phyloP scores from a whole-genome alignment of 2,329 filamentous ascomycete species.

The Chrysoporthe deuterocubensis region DNA sequence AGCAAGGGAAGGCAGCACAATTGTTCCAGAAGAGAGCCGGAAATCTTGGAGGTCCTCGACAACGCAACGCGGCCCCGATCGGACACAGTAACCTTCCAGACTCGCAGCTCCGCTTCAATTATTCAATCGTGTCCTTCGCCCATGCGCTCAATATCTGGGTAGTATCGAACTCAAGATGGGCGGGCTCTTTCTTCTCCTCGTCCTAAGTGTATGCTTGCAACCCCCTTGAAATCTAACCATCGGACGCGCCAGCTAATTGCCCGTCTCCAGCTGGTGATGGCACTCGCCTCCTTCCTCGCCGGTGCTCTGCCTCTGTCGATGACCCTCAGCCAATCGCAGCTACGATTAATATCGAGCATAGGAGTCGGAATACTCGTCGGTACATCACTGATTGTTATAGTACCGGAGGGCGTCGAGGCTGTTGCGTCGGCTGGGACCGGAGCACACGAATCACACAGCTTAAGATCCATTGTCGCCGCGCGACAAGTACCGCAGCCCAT shows the following conservation, averaged over 20 bases:
- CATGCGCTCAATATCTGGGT: conserved; percentile 17
- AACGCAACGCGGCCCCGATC: not conserved
- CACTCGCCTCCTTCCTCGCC: conserved; percentile 76
- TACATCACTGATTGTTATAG: conserved; percentile 94
- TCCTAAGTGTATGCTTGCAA: conserved; percentile 38
- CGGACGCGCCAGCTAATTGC: conserved; percentile 31
- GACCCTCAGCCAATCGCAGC: conserved; percentile 81
- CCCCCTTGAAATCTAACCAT: conserved; percentile 17
- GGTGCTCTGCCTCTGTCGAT: conserved; percentile 90
- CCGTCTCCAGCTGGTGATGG: conserved; percentile 40
- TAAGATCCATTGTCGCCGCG: conserved; percentile 27
- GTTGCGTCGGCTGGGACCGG: conserved; percentile 65
- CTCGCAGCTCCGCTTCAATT: not conserved
- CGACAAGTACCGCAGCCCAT: conserved; percentile 10
- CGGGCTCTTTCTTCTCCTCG: conserved; percentile 41
- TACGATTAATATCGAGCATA: conserved; percentile 87
- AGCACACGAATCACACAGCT: conserved; percentile 42
- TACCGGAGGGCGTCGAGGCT: conserved; percentile 94
- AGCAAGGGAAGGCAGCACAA: not conserved
- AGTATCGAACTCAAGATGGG: conserved; percentile 32
- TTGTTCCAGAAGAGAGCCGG: conserved; percentile 2
- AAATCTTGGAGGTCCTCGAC: conserved; percentile 4
- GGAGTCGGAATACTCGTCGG: conserved; percentile 94
- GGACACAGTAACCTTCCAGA: not conserved
- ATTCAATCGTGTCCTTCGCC: conserved; percentile 8